phyloP scores from a whole-genome alignment of 2,329 filamentous ascomycete species.

The Fulvia fulva region DNA sequence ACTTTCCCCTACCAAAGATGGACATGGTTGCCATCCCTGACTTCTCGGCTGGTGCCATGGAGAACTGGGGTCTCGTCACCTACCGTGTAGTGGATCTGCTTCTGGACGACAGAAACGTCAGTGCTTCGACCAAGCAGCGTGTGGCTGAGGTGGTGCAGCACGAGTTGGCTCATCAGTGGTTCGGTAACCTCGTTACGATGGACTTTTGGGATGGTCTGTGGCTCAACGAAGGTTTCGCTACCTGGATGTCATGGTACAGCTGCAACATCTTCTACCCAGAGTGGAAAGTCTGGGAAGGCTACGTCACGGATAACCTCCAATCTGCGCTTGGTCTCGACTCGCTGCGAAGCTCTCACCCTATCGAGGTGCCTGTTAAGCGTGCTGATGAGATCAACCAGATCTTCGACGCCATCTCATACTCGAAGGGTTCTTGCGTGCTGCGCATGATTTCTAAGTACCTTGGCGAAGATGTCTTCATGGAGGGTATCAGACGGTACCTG shows the following conservation, averaged over 20 bases:
- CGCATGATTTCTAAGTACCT: slow-evolving; percentile 97
- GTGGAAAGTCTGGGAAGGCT: slow-evolving; percentile 97
- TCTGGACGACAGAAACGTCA: slow-evolving; percentile 85
- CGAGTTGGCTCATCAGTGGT: slow-evolving; percentile 97
- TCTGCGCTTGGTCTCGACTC: slow-evolving; percentile 84
- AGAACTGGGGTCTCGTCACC: slow-evolving; percentile 96
- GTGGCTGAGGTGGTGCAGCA: slow-evolving; percentile 96
- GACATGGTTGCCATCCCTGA: slow-evolving; percentile 95
- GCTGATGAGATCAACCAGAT: slow-evolving; percentile 98
- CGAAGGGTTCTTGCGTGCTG: slow-evolving; percentile 91
- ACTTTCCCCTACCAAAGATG: slow-evolving; percentile 89
- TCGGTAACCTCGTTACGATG: slow-evolving; percentile 96
- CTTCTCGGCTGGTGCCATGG: slow-evolving; percentile 94
- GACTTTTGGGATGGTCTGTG: slow-evolving; percentile 97
- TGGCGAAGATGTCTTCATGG: slow-evolving; percentile 87
- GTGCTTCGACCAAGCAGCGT: slow-evolving; percentile 83
- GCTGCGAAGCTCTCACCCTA: slow-evolving; percentile 88
- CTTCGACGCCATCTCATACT: slow-evolving; percentile 96
- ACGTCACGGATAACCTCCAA: slow-evolving; percentile 89
- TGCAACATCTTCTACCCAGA: slow-evolving; percentile 95
- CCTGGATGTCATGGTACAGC: slow-evolving; percentile 90
- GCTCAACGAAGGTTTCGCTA: slow-evolving; percentile 92
- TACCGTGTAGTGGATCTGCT: slow-evolving; percentile 90
- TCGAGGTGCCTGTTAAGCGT: slow-evolving; percentile 92
- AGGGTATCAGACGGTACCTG: slow-evolving; percentile 84